phyloP scores from a whole-genome alignment of 164 flowering plant species.

The Echeveria elegans region DNA sequence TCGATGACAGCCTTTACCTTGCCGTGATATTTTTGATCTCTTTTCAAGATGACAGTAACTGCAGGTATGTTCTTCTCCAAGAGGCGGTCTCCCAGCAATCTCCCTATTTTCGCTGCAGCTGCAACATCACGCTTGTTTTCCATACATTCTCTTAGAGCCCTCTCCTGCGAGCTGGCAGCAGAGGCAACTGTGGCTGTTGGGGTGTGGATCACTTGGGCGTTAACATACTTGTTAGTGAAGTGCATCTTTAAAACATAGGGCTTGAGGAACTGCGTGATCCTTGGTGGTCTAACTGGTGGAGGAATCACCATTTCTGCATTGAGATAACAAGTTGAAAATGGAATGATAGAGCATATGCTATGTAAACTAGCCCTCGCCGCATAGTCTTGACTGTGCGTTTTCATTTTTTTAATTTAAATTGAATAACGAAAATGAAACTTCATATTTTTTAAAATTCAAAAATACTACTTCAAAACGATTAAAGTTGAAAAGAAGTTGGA shows the following conservation, averaged over 20 bases:
- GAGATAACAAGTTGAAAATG: constrained; percentile 29
- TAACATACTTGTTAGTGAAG: not conserved
- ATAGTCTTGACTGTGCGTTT: too few relatives aligned
- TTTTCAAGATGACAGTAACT: constrained; percentile 49
- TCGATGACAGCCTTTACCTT: constrained; percentile 25
- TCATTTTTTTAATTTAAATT: too few relatives aligned
- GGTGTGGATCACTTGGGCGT: constrained; percentile 69
- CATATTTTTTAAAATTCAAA: too few relatives aligned
- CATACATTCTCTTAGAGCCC: constrained; percentile 27
- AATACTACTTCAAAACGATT: too few relatives aligned
- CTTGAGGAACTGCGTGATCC: not conserved
- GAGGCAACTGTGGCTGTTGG: constrained; percentile 69
- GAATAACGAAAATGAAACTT: too few relatives aligned
- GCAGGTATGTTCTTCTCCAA: constrained; percentile 58
- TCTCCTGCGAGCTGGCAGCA: constrained; percentile 77
- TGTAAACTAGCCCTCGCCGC: too few relatives aligned
- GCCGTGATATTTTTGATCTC: constrained; percentile 73
- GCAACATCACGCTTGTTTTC: constrained; percentile 59
- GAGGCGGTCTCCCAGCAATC: constrained; percentile 63
- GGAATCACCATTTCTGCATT: constrained; percentile 41
- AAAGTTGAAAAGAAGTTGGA: too few relatives aligned
- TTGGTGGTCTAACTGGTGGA: not conserved
- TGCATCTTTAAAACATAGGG: not conserved
- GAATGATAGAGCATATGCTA: too few relatives aligned
- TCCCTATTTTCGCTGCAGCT: constrained; percentile 75